Evolutionary conservation across 2,329 filamentous ascomycete species (phyloP), one percentile per base, ranked within the genome.

Genomic region (Cladophialophora bantiana): DNA sequence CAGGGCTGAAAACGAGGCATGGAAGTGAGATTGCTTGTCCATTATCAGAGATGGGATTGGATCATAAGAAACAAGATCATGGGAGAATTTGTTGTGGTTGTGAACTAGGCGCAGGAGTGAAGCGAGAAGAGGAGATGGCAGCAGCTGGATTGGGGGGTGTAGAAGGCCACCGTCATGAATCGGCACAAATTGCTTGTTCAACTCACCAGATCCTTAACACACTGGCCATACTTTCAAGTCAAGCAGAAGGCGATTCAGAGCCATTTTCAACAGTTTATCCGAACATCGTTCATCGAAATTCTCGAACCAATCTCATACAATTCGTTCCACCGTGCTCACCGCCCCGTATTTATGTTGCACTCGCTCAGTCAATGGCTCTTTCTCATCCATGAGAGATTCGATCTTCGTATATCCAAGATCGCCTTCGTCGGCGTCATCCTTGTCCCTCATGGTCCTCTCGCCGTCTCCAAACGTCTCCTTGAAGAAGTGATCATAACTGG

Each of bases 381-480:
- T 73, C 54, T 71, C 71, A 31, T 64, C 55, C 34, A 67, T 57
- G 13, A 64, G 13, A 4, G 34, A 63, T 31, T 18, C 35, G 32
- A 20, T 13, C 2, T n/a, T 31, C n/a, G 36, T 12, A 45, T 57
- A 40, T 13, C 13, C 42, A 12, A 57, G 36, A 45, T 66, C 67
- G 20, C 38, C 40, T 34, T 59, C 54, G 50, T 62, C 57, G 59
- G 59, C 60, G 34, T 68, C 67, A 7, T 67, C 62, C 6, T 18
- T 42, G 45, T 72, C 67, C 7, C 71, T 73, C 20, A 83, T 74
- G 0, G 86, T 88, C 72, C 87, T 86, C 83, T 98, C 94, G 0
- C 95, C 95, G 75, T 98, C 91, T 0, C 94, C 94, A 82, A 96
- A 97, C 0, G 89, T 48, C 0, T 78, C 80, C 77, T 87, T 89